phyloP scores from a whole-genome alignment of 257 asterid genomes.

The Fraxinus quadrangulata region DNA sequence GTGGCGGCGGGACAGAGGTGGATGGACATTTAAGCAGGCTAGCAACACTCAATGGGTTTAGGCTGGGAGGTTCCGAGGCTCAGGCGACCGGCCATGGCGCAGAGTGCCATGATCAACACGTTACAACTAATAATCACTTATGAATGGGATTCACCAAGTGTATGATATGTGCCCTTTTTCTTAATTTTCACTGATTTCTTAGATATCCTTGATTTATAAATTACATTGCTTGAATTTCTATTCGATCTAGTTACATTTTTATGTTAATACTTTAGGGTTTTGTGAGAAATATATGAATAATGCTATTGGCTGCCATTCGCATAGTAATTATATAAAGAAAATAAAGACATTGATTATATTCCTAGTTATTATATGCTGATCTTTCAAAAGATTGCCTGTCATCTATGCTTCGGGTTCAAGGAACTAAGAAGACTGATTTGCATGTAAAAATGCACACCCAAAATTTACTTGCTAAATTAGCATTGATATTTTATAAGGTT shows the following conservation, averaged over 20 bases:
- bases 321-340: background rate
- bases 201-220: background rate
- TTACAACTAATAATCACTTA: slow-evolving; percentile 26
- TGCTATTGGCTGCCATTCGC: background rate
- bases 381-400: background rate
- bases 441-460: background rate
- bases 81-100: background rate
- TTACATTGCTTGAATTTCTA: slow-evolving; percentile 14
- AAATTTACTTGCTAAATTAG: no score
- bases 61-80: slow-evolving; percentile 41
- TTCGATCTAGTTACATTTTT: no score
- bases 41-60: slow-evolving; percentile 45
- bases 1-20: slow-evolving; percentile 30
- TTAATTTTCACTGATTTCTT: background rate
- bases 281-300: background rate
- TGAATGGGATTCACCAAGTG: slow-evolving; percentile 4
- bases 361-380: background rate
- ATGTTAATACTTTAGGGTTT: slow-evolving; percentile 35
- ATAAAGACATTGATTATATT: background rate
- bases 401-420: no score
- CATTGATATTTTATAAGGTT: no score
- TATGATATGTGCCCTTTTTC: slow-evolving; percentile 17
- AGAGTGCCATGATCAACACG: slow-evolving; percentile 27
- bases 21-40: slow-evolving; percentile 68
- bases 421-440: background rate